Base-by-base conservation (phyloP, 2,329 filamentous ascomycete genomes). In the Coniochaeta prunicola region DNA sequence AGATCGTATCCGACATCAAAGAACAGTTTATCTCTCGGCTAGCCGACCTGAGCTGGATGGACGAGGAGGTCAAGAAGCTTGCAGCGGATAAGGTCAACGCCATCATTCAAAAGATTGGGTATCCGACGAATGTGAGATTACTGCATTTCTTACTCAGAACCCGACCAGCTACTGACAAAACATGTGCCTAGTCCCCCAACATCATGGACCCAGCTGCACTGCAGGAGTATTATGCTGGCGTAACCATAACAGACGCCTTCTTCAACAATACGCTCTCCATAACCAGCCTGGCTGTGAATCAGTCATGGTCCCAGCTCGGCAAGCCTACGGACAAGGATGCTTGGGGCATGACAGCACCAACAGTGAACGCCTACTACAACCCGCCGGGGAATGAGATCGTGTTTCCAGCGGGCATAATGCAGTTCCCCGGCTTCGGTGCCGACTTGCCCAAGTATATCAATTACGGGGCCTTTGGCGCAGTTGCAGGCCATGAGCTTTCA, bases 1-100 rank as follows among this genome's bases (percentile, higher is more conserved):
- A 84, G 58, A 85, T 92, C 63, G 81, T 90, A n/a, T 80, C 81
- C 10, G 85, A 89, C 63, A 87, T 91, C 68, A 89, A 88, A 69
- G 76, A 80, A 17, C 79, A 83, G 21, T 91, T 90, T 64, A 79
- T 81, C 3, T 68, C 82, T 59, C 87, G 82, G 60, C 73, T 90
- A 53, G 76, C 80, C 36, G 71, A 74, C 2, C 82, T 83, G 0
- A 72, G 77, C 17, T 90, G 87, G 87, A 88, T 89, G 80, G 83
- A 85, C 48, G 73, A 82, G 2, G 76, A 81, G 50, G 83, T 86
- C 21, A 80, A 81, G 50, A 74, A 81, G 57, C 74, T 84, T 7
- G 85, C 85, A 2, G 81, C 84, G 48, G 74, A 85, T 58, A 90
- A 89, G 68, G 81, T 89, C 2, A 76, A 84, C 62, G 85, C 87